Evolutionary conservation across 768 basidiomycete species (phyloP).

Genomic region (Lactarius pseudohatsudake): DNA sequence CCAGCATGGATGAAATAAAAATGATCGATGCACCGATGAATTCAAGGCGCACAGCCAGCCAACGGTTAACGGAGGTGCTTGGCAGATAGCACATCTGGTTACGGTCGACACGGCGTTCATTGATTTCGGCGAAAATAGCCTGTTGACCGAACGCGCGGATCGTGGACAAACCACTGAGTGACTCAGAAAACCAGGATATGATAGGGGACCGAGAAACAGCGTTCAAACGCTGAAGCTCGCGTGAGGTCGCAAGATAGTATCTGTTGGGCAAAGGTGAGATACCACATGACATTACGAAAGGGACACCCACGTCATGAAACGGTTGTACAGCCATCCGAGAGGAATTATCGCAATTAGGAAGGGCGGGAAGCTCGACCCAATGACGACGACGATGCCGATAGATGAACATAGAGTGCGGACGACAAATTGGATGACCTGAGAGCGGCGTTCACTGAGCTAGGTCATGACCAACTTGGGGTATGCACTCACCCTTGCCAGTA

Average conservation of each 20-base stretch:
- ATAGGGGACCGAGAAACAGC: constrained; percentile 89
- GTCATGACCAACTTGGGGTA: background rate
- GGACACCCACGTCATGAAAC: constrained; percentile 69
- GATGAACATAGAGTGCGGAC: constrained; percentile 63
- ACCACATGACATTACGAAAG: background rate
- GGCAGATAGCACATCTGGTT: constrained; percentile 72
- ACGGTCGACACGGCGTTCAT: constrained; percentile 74
- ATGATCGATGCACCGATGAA: constrained; percentile 83
- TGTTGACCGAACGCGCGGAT: constrained; percentile 82
- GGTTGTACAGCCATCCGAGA: constrained; percentile 73
- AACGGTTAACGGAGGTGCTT: constrained; percentile 74
- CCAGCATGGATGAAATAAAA: constrained; percentile 62
- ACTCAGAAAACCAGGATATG: constrained; percentile 86
- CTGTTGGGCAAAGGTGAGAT: constrained; percentile 38
- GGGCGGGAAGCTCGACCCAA: constrained; percentile 77
- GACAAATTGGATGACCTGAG: constrained; percentile 61
- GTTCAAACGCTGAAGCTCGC: constrained; percentile 86
- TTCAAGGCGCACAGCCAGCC: constrained; percentile 83
- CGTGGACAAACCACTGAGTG: constrained; percentile 70
- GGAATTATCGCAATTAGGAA: constrained; percentile 78
- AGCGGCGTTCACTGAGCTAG: constrained; percentile 10
- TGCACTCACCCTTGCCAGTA: constrained; percentile 59
- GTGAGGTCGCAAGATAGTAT: constrained; percentile 84
- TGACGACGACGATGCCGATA: constrained; percentile 65
- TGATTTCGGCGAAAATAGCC: constrained; percentile 60